Evolutionary conservation across 2,329 filamentous ascomycete genomes (phyloP).

Genomic region (Lomentospora prolificans): DNA sequence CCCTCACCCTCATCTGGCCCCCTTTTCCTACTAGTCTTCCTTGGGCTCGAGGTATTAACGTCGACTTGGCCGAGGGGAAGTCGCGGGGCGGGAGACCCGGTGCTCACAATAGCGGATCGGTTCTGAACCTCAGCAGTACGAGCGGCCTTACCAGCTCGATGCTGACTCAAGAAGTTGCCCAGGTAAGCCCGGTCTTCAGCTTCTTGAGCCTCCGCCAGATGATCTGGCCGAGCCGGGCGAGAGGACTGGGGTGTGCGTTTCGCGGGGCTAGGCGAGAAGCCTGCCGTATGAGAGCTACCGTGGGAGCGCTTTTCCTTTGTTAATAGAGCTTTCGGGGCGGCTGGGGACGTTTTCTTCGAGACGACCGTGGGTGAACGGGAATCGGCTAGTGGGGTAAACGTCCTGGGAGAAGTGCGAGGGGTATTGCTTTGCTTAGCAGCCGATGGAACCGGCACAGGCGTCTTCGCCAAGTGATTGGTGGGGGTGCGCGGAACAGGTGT

Average conservation of each 20-base stretch:
- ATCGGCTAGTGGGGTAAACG: too few relatives aligned
- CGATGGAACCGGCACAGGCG: neutral
- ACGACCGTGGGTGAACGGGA: neutral
- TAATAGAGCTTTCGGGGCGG: neutral
- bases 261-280: too few relatives aligned
- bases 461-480: neutral
- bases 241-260: neutral
- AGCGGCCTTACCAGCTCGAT: conserved; percentile 7
- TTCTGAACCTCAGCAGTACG: neutral
- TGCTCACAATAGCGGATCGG: neutral
- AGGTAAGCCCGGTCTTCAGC: conserved; percentile 3
- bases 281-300: too few relatives aligned
- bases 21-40: conserved; percentile 1
- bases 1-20: neutral
- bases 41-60: conserved; percentile 7
- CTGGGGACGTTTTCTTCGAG: neutral
- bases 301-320: neutral
- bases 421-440: neutral
- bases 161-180: conserved; percentile 2
- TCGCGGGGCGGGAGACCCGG: conserved; percentile 5
- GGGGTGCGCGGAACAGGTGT: neutral
- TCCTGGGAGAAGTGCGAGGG: neutral
- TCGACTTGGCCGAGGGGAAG: conserved; percentile 2
- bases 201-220: conserved; percentile 3
- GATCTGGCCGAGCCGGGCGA: neutral